phyloP scores from a whole-genome alignment of 23 red algal species.

The Rhodosorus marinus region DNA sequence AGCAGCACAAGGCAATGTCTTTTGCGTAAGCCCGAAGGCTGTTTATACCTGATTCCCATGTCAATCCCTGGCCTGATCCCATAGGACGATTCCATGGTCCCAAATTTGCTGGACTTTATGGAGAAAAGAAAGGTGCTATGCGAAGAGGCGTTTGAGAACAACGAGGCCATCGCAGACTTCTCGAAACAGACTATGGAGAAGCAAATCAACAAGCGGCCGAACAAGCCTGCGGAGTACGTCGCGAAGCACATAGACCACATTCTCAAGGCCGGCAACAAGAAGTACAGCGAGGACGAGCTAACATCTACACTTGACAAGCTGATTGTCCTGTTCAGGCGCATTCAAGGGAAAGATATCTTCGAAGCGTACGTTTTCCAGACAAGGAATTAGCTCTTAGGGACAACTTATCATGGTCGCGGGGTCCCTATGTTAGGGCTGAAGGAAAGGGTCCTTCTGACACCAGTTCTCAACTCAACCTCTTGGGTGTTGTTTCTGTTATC shows the following conservation, averaged over 20 bases:
- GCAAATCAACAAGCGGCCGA: constrained; percentile 63
- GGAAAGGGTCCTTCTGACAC: not conserved
- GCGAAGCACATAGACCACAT: constrained; percentile 74
- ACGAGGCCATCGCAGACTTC: constrained; percentile 32
- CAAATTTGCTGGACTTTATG: constrained; percentile 37
- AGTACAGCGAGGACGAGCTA: constrained; percentile 54
- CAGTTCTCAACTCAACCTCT: not conserved
- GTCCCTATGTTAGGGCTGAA: not conserved
- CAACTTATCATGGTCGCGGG: constrained; percentile 1
- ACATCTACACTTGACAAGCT: constrained; percentile 39
- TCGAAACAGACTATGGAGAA: constrained; percentile 74
- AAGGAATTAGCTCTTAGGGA: constrained; percentile 1
- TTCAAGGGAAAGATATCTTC: constrained; percentile 91
- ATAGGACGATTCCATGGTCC: constrained; percentile 81
- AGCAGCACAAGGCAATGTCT: no score
- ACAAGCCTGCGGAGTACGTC: constrained; percentile 75
- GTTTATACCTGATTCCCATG: no score
- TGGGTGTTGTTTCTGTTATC: no score
- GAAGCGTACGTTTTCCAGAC: no score
- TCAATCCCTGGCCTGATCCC: no score
- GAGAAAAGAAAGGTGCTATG: constrained; percentile 36
- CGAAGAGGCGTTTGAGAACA: constrained; percentile 26
- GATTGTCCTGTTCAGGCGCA: constrained; percentile 66
- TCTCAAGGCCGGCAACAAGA: constrained; percentile 61
- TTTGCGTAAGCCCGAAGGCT: no score